Base-by-base conservation (phyloP, 164 flowering plant species). In the Piper longum region DNA sequence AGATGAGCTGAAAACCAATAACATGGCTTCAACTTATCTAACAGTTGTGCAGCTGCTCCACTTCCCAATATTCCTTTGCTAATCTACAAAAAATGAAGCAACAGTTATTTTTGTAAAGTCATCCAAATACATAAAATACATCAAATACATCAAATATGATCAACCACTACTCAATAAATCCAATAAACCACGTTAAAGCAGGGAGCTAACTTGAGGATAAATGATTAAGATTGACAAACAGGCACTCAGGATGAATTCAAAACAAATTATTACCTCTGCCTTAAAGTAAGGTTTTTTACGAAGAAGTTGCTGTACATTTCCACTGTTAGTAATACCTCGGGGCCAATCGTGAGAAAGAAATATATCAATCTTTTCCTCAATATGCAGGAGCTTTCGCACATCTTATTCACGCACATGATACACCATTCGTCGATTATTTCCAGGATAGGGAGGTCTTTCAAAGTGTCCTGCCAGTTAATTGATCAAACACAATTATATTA, bases 321-420 rank as follows among this genome's bases (percentile, higher is more conserved):
- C 99, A 75, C 63, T 73, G 62, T 87, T 95, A 69, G 99, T 88
- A 67, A 93, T 88, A 16, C 96, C 96, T 76, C 78, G 43, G 62
- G 99, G 99, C 99, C 99, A 93, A 80, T 93, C 97, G 80, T 90
- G 99, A 9, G 97, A 90, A 75, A 93, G 80, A 73, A 93, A 93
- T 62, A 93, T 82, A 80, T 93, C 96, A 64, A 93, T 72, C 12
- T 84, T 92, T 68, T 88, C 93, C 73, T 78, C 77, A 58, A 90
- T 79, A 80, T 90, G 92, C 91, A 83, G 75, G 51, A 95, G 93
- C 81, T 88, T 95, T 69, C 81, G 78, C 12, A 91, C 96, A 71
- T 85, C 97, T 62, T 87, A 95, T 65, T 95, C 96, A 67, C 97
- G 97, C 62, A 95, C 91, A 76, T 91, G 97, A 74, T 95, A 95